Conservation (phyloP, 2,329 filamentous ascomycete genomes). For the Plectosphaerella sp. region DNA sequence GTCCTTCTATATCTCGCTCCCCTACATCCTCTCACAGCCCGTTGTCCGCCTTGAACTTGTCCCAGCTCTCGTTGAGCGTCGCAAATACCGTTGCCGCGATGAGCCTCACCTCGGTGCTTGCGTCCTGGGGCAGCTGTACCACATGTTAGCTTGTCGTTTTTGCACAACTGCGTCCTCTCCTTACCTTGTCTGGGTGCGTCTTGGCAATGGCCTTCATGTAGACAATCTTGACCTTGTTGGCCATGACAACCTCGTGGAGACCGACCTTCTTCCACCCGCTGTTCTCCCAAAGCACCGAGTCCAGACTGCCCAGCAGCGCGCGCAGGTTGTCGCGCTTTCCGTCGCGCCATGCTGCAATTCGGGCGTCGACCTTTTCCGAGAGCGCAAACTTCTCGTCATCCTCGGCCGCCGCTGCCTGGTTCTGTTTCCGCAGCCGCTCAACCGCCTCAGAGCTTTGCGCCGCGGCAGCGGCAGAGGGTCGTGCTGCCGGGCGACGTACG, state of each 20-base stretch:
- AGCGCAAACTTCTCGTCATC: slow-evolving; percentile 93
- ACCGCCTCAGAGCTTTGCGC: slow-evolving; percentile 70
- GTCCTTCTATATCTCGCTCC: slow-evolving; percentile 5
- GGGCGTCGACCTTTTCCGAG: slow-evolving; percentile 78
- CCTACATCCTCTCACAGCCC: slow-evolving; percentile 40
- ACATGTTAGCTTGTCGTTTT: not conserved
- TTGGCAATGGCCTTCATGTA: slow-evolving; percentile 99
- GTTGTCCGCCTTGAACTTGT: slow-evolving; percentile 68
- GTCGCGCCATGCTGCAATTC: slow-evolving; percentile 75
- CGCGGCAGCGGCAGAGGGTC: slow-evolving; percentile 33
- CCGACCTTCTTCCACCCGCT: slow-evolving; percentile 97
- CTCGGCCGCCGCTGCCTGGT: slow-evolving; percentile 76
- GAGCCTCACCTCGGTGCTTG: slow-evolving; percentile 60
- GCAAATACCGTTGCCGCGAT: slow-evolving; percentile 63
- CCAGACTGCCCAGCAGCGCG: slow-evolving; percentile 79
- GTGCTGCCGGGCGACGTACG: slow-evolving; percentile 13
- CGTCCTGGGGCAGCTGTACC: slow-evolving; percentile 56
- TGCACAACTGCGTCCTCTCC: slow-evolving; percentile 19
- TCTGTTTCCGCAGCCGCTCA: slow-evolving; percentile 73
- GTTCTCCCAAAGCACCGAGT: slow-evolving; percentile 84
- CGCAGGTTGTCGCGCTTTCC: slow-evolving; percentile 91
- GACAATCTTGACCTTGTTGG: slow-evolving; percentile 91
- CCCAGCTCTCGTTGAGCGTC: slow-evolving; percentile 68
- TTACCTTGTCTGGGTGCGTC: slow-evolving; percentile 97
- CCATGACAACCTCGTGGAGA: slow-evolving; percentile 86